phyloP scores from a whole-genome alignment of 495 filamentous ascomycete genomes.

The Hypoxylon trugodes region DNA sequence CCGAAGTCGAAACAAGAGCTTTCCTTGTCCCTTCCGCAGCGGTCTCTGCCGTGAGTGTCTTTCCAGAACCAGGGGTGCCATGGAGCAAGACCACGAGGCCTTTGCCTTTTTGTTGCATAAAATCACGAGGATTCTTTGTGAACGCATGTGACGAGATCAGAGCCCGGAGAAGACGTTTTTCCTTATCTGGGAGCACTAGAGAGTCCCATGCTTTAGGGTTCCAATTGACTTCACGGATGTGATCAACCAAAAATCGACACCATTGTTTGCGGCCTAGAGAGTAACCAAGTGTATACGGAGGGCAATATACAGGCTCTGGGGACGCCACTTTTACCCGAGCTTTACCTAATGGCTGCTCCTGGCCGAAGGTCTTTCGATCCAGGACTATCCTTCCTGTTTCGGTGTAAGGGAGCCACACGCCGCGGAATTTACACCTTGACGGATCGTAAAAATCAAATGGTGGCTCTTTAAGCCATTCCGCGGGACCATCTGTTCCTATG shows the following conservation, averaged over 20 bases:
- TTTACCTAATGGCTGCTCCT: slow-evolving; percentile 48
- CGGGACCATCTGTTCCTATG: slow-evolving; percentile 23
- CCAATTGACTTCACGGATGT: slow-evolving; percentile 71
- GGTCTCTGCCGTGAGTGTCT: slow-evolving; percentile 64
- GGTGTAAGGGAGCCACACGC: slow-evolving; percentile 41
- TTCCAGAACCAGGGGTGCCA: slow-evolving; percentile 62
- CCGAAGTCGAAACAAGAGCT: slow-evolving; percentile 40
- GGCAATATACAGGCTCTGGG: slow-evolving; percentile 53
- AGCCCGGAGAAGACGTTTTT: slow-evolving; percentile 83
- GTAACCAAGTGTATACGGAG: slow-evolving; percentile 76
- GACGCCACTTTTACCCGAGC: slow-evolving; percentile 50
- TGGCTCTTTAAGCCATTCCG: slow-evolving; percentile 41
- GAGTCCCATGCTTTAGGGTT: slow-evolving; percentile 78
- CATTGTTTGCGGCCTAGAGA: slow-evolving; percentile 83
- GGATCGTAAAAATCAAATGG: slow-evolving; percentile 37
- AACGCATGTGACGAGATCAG: slow-evolving; percentile 75
- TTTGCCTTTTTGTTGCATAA: slow-evolving; percentile 73
- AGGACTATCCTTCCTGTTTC: slow-evolving; percentile 39
- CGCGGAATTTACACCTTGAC: slow-evolving; percentile 30
- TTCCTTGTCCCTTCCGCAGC: slow-evolving; percentile 39
- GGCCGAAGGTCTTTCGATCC: slow-evolving; percentile 44
- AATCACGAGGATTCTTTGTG: slow-evolving; percentile 64
- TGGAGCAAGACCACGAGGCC: slow-evolving; percentile 61
- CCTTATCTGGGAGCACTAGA: slow-evolving; percentile 76
- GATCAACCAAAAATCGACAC: slow-evolving; percentile 81